phyloP scores from a whole-genome alignment of 1,139 yeast species.

The Candida sanyaensis region DNA sequence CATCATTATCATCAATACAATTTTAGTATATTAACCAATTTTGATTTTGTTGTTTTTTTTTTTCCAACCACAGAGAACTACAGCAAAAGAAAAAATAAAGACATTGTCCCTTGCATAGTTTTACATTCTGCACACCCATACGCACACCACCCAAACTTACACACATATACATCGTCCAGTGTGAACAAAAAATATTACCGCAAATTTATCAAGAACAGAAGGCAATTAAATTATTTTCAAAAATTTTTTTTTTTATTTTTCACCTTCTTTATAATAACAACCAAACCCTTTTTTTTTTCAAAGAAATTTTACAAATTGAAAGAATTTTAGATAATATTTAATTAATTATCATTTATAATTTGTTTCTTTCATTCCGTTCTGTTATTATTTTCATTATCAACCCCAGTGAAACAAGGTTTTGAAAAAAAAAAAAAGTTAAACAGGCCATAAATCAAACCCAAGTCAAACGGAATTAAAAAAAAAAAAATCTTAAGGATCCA shows the following conservation, averaged over 20 bases:
- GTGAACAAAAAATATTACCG: neutral
- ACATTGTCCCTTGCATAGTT: slow-evolving; percentile 5
- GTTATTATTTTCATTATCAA: neutral
- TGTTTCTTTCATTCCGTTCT: too few relatives aligned
- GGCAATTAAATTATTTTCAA: too few relatives aligned
- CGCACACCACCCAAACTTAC: neutral
- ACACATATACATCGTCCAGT: neutral
- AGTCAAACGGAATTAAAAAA: neutral
- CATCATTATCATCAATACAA: too few relatives aligned
- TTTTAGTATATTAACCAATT: too few relatives aligned
- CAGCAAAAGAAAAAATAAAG: neutral
- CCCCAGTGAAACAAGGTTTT: neutral
- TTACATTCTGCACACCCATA: slow-evolving; percentile 1
- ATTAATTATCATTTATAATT: too few relatives aligned
- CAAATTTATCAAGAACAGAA: too few relatives aligned
- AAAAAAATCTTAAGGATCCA: neutral
- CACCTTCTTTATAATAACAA: too few relatives aligned
- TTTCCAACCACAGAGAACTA: neutral
- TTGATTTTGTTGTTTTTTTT: neutral
- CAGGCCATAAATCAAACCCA: neutral
- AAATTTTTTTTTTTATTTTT: too few relatives aligned
- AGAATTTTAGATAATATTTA: too few relatives aligned
- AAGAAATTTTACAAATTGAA: too few relatives aligned
- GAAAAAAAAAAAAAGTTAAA: neutral
- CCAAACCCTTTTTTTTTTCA: too few relatives aligned